These are phyloP conservation scores for Ophiocordyceps australis DNA, from an alignment of 2,329 filamentous ascomycete genomes.

Conservation along the genomic window DNA sequence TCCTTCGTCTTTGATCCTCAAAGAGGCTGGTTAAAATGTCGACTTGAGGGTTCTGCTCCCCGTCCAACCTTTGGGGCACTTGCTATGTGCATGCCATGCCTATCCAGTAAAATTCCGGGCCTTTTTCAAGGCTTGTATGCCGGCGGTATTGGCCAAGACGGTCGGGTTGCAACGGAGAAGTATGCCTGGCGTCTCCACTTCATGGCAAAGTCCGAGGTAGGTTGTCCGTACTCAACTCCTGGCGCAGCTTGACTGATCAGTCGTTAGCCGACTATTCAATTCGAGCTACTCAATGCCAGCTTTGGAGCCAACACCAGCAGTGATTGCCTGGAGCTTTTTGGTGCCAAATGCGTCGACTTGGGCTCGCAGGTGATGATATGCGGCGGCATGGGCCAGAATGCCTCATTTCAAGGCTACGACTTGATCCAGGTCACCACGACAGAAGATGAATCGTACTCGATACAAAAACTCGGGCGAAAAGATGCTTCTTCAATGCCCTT, in stretches of 20 bases:
- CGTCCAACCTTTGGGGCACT: slow-evolving; percentile 24
- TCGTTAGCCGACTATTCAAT: slow-evolving; percentile 9
- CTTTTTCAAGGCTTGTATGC: slow-evolving; percentile 41
- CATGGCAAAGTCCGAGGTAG: slow-evolving; percentile 17
- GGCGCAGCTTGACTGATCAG: neutral
- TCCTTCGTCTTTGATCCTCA: slow-evolving; percentile 33
- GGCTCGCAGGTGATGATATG: slow-evolving; percentile 9
- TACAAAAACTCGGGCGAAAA: slow-evolving; percentile 1
- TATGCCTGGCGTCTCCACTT: slow-evolving; percentile 48
- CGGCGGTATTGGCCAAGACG: slow-evolving; percentile 53
- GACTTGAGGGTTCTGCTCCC: slow-evolving; percentile 12
- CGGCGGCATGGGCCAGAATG: slow-evolving; percentile 13
- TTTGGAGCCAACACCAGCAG: neutral
- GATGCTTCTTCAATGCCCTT: slow-evolving; percentile 28
- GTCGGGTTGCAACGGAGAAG: slow-evolving; percentile 40
- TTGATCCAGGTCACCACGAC: slow-evolving; percentile 7
- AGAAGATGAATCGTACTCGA: slow-evolving; percentile 15
- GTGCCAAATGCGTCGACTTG: slow-evolving; percentile 9
- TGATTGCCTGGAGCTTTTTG: slow-evolving; percentile 11
- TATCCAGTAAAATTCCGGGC: slow-evolving; percentile 7
- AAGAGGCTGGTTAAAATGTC: slow-evolving; percentile 27
- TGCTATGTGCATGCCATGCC: slow-evolving; percentile 13
- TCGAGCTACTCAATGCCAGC: slow-evolving; percentile 4
- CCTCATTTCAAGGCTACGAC: slow-evolving; percentile 10
- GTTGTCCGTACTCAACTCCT: slow-evolving; percentile 5